Base-by-base conservation (phyloP, 208 protist genomes). In the Acanthamoeba sp. region DNA sequence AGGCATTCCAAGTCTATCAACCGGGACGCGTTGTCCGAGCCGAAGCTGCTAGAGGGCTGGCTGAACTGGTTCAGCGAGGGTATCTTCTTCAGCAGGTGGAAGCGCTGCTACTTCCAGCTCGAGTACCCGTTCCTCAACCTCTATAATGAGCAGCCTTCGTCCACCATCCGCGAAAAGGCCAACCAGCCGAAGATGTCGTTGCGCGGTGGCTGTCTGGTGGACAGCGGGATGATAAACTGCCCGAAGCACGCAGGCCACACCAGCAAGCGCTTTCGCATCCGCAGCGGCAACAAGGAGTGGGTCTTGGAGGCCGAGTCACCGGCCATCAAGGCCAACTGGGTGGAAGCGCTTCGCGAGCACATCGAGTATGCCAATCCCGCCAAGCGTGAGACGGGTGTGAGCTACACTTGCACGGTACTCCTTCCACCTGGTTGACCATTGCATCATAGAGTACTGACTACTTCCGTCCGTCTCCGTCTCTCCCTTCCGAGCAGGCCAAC, bases 341-440 rank as follows among this genome's bases (percentile, higher is more conserved):
- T 76, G 38, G 73, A 40, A 0, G 57, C 85, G 10, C 36, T 91
- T 14, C 85, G 85, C 36, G 24, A 10, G 5, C 36, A 71, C 85
- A 91, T 91, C 66, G 34, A 73, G 24, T 91, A 55, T 24, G 85
- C 85, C 85, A 91, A 91, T 24, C 85, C 85, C 7, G 85, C 85
- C 48, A 91, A 91, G 55, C 85, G 85, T 6, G 34, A 9, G 10
- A 52, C 10, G 14, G 85, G 85, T 18, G 85, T 91, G 16, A 24
- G 29, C 36, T 91, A 91, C 32, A 10, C 29, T 2, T n/a, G 78
- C 45, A 87, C 36, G 22, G 78, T 32, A 59, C 78, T 71, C 14
- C 20, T 71, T 27, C 29, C 62, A 6, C 20, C 27, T 6, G 6
- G 27, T 71, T n/a, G n/a, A n/a, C n/a, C n/a, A n/a, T n/a, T n/a